Conservation (phyloP, 1,284 basidiomycete species). For the Leucoagaricus sp. region DNA sequence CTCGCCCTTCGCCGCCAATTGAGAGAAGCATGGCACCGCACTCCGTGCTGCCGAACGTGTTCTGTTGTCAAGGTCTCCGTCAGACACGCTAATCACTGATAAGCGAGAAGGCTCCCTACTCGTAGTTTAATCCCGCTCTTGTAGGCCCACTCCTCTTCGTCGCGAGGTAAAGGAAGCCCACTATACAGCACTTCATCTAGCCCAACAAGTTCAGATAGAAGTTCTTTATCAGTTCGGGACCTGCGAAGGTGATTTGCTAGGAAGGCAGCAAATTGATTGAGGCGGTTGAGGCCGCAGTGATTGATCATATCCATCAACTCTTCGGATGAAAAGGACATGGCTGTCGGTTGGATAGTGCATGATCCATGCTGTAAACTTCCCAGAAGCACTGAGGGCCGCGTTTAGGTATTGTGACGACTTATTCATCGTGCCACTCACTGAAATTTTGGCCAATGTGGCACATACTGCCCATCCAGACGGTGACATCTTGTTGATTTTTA, state of each 20-base stretch:
- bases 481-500: conserved; percentile 57
- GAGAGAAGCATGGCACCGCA: conserved; percentile 65
- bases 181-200: conserved; percentile 64
- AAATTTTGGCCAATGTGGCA: conserved; percentile 69
- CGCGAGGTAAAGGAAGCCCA: conserved; percentile 59
- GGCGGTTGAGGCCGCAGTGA: conserved; percentile 63
- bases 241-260: conserved; percentile 60
- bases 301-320: conserved; percentile 72
- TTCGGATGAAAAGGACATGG: conserved; percentile 63
- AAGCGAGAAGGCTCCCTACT: conserved; percentile 34
- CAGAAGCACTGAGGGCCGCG: conserved; percentile 54
- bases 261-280: conserved; percentile 71
- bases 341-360: conserved; percentile 69
- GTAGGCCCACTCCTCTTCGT: conserved; percentile 68
- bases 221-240: conserved; percentile 59
- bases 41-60: conserved; percentile 74
- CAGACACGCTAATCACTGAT: not conserved
- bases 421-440: conserved; percentile 44
- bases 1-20: conserved; percentile 44
- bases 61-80: conserved; percentile 37
- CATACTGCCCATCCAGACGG: conserved; percentile 71
- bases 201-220: conserved; percentile 54
- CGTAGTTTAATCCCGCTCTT: conserved; percentile 56
- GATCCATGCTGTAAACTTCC: conserved; percentile 68
- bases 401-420: conserved; percentile 14